Conservation (phyloP, 495 filamentous ascomycete species). For the Eremomyces bilateralis region DNA sequence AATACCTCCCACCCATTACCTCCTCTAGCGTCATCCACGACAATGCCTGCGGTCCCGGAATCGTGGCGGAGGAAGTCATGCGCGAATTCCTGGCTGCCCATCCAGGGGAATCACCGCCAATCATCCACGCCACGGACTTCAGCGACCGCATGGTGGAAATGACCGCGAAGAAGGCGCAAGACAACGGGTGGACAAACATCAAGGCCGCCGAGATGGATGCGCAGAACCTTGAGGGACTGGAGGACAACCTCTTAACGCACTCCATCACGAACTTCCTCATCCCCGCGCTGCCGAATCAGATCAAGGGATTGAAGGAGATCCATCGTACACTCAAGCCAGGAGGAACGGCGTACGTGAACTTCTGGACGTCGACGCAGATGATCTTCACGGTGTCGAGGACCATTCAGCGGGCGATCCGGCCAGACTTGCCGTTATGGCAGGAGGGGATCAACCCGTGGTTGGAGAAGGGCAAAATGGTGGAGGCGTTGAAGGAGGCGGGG, state of each 20-base stretch:
- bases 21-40: background rate
- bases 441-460: background rate
- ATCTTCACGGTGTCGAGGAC: background rate
- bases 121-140: constrained; percentile 1
- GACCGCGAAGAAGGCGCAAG: background rate
- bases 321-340: constrained; percentile 18
- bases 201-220: background rate
- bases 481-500: background rate
- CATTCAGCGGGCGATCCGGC: constrained; percentile 1
- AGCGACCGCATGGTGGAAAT: background rate
- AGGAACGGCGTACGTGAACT: constrained; percentile 18
- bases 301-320: constrained; percentile 12
- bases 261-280: constrained; percentile 21
- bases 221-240: background rate
- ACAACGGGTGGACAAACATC: background rate
- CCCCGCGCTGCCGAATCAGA: constrained; percentile 15
- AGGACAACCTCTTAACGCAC: constrained; percentile 18
- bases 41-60: background rate
- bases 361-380: constrained; percentile 11
- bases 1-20: background rate
- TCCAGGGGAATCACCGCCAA: background rate
- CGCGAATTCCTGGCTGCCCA: background rate
- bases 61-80: background rate
- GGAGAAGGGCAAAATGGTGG: background rate
- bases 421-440: background rate